Conservation (phyloP, 345 rosid species). For the Dipteronia dyeriana region DNA sequence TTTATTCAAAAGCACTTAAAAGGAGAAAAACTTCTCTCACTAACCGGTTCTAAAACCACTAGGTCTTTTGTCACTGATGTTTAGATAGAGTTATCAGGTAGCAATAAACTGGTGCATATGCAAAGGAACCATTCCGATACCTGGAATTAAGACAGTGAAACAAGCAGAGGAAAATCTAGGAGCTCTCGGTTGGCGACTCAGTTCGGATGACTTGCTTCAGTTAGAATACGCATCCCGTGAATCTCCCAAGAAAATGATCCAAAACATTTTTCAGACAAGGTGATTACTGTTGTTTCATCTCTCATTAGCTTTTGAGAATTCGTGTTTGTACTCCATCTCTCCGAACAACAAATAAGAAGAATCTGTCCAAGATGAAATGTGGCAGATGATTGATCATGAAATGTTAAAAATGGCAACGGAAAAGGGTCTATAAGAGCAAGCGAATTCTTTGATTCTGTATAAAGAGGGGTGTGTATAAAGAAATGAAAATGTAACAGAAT, state of each 20-base stretch:
- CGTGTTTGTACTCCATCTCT: not conserved
- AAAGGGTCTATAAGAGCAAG: too few species aligned
- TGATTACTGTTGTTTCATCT: slow-evolving; percentile 5
- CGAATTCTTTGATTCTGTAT: too few species aligned
- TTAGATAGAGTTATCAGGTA: slow-evolving; percentile 38
- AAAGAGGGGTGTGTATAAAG: too few species aligned
- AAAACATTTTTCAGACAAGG: slow-evolving; percentile 84
- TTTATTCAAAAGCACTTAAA: too few species aligned
- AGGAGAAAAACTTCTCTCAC: not conserved
- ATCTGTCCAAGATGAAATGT: not conserved
- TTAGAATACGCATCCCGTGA: slow-evolving; percentile 65
- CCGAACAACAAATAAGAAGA: not conserved
- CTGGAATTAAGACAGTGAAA: slow-evolving; percentile 73
- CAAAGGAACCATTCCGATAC: slow-evolving; percentile 85
- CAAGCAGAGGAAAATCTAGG: slow-evolving; percentile 87
- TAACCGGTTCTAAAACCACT: not conserved
- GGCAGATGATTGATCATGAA: not conserved
- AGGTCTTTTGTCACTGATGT: not conserved
- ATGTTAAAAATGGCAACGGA: too few species aligned
- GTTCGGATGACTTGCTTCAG: slow-evolving; percentile 65
- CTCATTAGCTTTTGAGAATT: not conserved
- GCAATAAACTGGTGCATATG: slow-evolving; percentile 96
- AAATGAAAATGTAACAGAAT: too few species aligned
- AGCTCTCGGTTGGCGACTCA: slow-evolving; percentile 78
- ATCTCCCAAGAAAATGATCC: slow-evolving; percentile 80